These are phyloP conservation scores for Volvariella surrecta DNA, from an alignment of 1,284 basidiomycete genomes.

Conservation along the genomic window DNA sequence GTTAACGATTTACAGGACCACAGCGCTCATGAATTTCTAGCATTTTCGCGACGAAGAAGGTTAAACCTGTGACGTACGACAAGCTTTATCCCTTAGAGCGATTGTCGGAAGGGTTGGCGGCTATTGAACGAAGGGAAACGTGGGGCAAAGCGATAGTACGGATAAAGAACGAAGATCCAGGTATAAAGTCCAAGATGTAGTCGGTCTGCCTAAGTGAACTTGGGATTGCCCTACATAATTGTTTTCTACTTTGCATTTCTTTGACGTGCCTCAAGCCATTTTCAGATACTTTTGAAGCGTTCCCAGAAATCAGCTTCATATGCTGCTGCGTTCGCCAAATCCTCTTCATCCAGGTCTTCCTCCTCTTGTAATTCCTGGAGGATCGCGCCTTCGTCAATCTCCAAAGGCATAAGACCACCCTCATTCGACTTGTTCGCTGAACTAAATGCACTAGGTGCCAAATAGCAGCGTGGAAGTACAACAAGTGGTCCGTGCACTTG, in stretches of 20 bases:
- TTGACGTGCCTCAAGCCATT: background rate
- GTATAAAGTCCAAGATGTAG: constrained; percentile 16
- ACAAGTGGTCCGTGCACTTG: background rate
- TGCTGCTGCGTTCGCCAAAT: constrained; percentile 19
- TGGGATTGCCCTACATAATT: background rate
- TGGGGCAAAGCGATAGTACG: constrained; percentile 88
- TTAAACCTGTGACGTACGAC: constrained; percentile 70
- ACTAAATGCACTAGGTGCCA: background rate
- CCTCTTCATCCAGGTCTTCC: constrained; percentile 30
- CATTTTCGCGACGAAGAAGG: constrained; percentile 57
- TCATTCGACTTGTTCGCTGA: background rate
- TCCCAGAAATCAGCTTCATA: constrained; percentile 23
- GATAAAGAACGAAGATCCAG: constrained; percentile 28
- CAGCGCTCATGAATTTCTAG: constrained; percentile 23
- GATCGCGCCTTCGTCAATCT: constrained; percentile 35
- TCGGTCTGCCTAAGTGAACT: background rate
- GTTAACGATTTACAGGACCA: constrained; percentile 2
- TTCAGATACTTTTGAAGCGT: background rate
- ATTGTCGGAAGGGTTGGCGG: constrained; percentile 58
- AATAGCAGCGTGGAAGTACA: background rate
- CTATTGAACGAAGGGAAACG: constrained; percentile 75
- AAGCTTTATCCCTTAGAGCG: constrained; percentile 58
- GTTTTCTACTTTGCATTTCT: background rate
- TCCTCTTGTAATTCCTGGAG: constrained; percentile 40
- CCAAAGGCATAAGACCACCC: constrained; percentile 24